phyloP scores from a whole-genome alignment of 305 asterid genomes.

The Ilex paraguariensis region DNA sequence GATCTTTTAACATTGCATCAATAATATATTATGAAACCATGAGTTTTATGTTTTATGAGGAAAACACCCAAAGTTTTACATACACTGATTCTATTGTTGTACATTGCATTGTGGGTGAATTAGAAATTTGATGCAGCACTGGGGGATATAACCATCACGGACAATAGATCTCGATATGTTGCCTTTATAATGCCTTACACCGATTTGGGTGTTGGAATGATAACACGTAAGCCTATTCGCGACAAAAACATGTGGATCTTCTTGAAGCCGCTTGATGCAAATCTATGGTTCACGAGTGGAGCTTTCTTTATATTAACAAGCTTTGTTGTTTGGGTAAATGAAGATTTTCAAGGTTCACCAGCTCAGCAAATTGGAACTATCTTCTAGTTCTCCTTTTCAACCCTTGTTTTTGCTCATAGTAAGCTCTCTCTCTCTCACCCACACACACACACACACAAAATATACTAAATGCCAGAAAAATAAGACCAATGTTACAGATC shows the following conservation, averaged over 20 bases:
- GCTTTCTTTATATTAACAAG: conserved; percentile 11
- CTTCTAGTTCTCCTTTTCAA: conserved; percentile 18
- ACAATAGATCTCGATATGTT: conserved; percentile 29
- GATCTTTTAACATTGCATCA: no score
- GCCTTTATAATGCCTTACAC: conserved; percentile 42
- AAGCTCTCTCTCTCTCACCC: conserved; percentile 2
- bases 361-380: conserved; percentile 20
- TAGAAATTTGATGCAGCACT: conserved; percentile 38
- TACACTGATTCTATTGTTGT: no score
- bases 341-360: conserved; percentile 17
- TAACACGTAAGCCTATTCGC: conserved; percentile 7
- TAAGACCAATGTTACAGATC: no score
- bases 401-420: conserved; percentile 27
- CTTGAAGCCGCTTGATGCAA: conserved; percentile 10
- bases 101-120: background rate
- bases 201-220: conserved; percentile 29
- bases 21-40: no score
- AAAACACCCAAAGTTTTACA: no score
- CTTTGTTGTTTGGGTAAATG: conserved; percentile 13
- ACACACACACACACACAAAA: no score
- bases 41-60: no score
- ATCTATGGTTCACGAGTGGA: conserved; percentile 16
- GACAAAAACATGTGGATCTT: conserved; percentile 14
- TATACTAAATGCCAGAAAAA: no score
- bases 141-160: conserved; percentile 39